phyloP scores from a whole-genome alignment of 1,139 yeast species.

The Geotrichum bryndzae region DNA sequence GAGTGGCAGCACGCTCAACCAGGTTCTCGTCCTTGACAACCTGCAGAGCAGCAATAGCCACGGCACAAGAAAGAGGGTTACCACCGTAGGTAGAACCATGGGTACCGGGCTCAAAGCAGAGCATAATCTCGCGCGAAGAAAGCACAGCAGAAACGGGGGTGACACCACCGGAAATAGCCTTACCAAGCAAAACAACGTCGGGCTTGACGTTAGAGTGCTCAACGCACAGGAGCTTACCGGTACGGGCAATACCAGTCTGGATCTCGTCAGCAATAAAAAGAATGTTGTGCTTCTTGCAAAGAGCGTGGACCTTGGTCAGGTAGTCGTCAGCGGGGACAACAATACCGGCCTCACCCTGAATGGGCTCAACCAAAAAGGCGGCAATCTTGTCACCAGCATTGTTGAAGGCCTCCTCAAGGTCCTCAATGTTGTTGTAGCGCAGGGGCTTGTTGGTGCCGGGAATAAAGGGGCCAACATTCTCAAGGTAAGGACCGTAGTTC shows the following conservation, averaged over 20 bases:
- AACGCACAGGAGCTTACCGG: slow-evolving; percentile 87
- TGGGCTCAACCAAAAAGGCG: slow-evolving; percentile 88
- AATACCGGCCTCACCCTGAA: slow-evolving; percentile 98
- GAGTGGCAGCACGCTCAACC: slow-evolving; percentile 65
- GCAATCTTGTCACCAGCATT: slow-evolving; percentile 88
- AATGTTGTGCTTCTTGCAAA: slow-evolving; percentile 80
- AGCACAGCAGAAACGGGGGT: slow-evolving; percentile 87
- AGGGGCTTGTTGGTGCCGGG: slow-evolving; percentile 46
- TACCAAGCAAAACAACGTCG: slow-evolving; percentile 81
- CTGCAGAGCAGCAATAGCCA: slow-evolving; percentile 88
- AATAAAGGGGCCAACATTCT: slow-evolving; percentile 74
- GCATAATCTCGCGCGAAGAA: slow-evolving; percentile 83
- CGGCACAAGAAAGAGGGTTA: slow-evolving; percentile 90
- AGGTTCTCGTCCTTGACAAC: slow-evolving; percentile 84
- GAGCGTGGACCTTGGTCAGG: slow-evolving; percentile 60
- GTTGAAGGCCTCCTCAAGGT: slow-evolving; percentile 73
- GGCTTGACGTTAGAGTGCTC: slow-evolving; percentile 85
- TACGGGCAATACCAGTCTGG: slow-evolving; percentile 96
- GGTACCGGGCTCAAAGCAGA: slow-evolving; percentile 87
- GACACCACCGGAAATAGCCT: slow-evolving; percentile 95
- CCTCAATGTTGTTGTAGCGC: slow-evolving; percentile 54
- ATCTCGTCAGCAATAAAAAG: slow-evolving; percentile 92
- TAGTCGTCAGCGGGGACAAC: slow-evolving; percentile 88
- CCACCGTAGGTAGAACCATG: slow-evolving; percentile 99
- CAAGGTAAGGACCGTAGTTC: slow-evolving; percentile 84